Base-by-base conservation (phyloP, 1,139 yeast species). In the Meyerozyma carpophila region DNA sequence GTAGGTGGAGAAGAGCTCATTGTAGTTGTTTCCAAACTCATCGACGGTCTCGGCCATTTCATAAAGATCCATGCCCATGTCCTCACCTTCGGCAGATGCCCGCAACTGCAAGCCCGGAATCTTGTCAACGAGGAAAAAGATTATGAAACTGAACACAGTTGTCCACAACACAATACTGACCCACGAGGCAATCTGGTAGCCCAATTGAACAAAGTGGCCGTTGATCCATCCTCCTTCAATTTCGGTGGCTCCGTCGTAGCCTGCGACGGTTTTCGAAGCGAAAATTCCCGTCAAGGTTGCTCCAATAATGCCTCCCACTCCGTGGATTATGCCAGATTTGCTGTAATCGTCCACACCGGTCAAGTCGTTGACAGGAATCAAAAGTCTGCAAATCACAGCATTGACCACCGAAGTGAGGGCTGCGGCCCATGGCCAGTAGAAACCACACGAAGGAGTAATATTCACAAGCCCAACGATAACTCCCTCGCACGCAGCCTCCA, bases 391-490 rank as follows among this genome's bases (percentile, higher is more conserved):
- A 28, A 61, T 55, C 25, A 56, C 52, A 6, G 72, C 78, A 39
- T 73, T 71, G 46, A 74, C 58, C 16, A 64, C 53, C 0, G 77
- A 62, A 3, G 76, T 73, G 28, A 74, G 61, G 16, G 69, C 69
- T 3, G 77, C 70, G 41, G 75, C 75, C 68, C 75, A 73, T 21
- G 79, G 77, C 44, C 73, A 66, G 47, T 71, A 65, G 56, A 59
- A 74, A 1, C 79, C 79, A 59, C 79, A 73, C 10, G 77, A 68
- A 18, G 80, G 80, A 7, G 80, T 75, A 45, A 75, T 75, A 49
- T 71, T 73, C 27, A 75, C 80, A 39, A 75, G 58, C 3, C 79
- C 80, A 20, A 66, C 72, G 49, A 75, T 66, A 5, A 72, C 65
- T 42, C 80, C 80, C 50, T 73, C 78, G 50, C 77, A 70, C 10